phyloP scores from a whole-genome alignment of 345 rosid genomes.

The Heritiera fomes region DNA sequence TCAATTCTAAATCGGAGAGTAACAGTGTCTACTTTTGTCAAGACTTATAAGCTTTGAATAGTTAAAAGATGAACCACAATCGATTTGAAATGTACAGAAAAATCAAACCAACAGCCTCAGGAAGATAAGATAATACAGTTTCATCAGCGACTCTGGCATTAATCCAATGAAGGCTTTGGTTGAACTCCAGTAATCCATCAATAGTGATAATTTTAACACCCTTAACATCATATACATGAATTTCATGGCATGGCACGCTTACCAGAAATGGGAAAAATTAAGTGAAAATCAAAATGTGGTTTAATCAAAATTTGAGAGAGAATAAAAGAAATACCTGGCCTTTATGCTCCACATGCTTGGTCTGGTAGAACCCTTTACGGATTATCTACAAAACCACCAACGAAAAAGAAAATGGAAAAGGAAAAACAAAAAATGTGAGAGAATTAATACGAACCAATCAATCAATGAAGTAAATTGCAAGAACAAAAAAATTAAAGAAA shows the following conservation, averaged over 20 bases:
- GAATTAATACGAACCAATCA: not conserved
- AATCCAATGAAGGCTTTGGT: not conserved
- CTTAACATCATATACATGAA: not conserved
- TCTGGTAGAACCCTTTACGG: conserved; percentile 74
- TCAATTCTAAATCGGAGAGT: not conserved
- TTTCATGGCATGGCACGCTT: not conserved
- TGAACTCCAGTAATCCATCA: not conserved
- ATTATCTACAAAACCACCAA: conserved; percentile 49
- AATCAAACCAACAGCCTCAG: not conserved
- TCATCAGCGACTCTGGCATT: not conserved
- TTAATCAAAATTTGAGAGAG: not conserved
- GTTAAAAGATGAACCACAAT: not conserved
- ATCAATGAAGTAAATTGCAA: not conserved
- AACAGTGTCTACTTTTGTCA: not conserved
- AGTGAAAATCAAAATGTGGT: not conserved
- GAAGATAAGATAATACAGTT: not conserved
- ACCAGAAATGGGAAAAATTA: not conserved
- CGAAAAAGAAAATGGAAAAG: not conserved
- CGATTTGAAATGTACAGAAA: conserved; percentile 10
- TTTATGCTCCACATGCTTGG: conserved; percentile 91
- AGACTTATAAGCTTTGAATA: not conserved
- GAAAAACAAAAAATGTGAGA: not conserved
- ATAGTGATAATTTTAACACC: not conserved
- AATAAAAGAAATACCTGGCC: conserved; percentile 59
- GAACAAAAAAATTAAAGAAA: not conserved